Percentiles rank a stretch among this genome's conserved stretches.
These are phyloP conservation scores for Colletotrichum abscissum DNA, from an alignment of 2,329 filamentous ascomycete genomes.

Conservation along the genomic window DNA sequence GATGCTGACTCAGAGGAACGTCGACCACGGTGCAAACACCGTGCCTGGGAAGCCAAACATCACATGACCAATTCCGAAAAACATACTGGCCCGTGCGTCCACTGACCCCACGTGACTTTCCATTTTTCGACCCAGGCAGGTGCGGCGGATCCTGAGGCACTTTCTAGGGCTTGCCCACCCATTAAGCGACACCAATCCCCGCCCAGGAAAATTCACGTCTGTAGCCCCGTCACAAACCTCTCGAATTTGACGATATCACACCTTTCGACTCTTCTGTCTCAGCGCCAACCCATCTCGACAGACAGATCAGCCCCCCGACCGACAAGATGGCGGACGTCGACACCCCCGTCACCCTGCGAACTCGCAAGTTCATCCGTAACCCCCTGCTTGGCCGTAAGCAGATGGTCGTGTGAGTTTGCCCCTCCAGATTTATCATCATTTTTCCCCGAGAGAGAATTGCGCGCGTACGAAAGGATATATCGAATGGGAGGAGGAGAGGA, in stretches of 20 bases:
- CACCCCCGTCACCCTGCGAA: constrained; percentile 85
- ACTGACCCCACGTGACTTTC: constrained; percentile 8
- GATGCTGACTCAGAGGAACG: constrained; percentile 17
- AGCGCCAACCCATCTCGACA: constrained; percentile 37
- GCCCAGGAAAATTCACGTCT: constrained; percentile 32
- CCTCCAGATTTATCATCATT: constrained; percentile 35
- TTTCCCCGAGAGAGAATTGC: neutral
- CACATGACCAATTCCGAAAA: neutral
- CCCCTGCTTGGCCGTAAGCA: constrained; percentile 98
- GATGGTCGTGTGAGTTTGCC: constrained; percentile 94
- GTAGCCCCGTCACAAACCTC: constrained; percentile 29
- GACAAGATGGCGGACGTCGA: constrained; percentile 90
- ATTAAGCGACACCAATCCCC: constrained; percentile 37
- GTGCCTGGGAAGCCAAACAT: neutral
- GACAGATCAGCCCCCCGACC: constrained; percentile 47
- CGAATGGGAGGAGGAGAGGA: neutral
- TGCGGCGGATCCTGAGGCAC: constrained; percentile 12
- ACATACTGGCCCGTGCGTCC: neutral
- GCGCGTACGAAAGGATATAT: neutral
- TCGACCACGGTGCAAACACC: constrained; percentile 21
- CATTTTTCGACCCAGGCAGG: neutral
- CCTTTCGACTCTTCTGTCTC: constrained; percentile 34
- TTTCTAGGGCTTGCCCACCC: constrained; percentile 58
- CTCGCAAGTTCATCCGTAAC: constrained; percentile 99
- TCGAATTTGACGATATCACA: constrained; percentile 33